Percentiles rank a stretch among this genome's conserved stretches.
phyloP scores from a whole-genome alignment of 257 asterid species.

The Agastache rugosa region DNA sequence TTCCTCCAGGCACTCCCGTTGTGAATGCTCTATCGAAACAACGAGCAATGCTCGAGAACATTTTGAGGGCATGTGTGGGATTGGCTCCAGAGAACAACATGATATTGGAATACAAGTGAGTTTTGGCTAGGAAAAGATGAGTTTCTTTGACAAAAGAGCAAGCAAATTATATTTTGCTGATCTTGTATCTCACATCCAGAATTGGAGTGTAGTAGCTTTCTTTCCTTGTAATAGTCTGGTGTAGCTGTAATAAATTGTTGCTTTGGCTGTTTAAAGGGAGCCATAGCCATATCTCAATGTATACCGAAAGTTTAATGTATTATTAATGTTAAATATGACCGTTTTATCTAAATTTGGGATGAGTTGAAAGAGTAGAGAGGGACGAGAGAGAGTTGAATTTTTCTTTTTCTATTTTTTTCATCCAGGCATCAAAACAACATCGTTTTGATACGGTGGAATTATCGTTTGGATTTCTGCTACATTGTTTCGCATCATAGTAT shows the following conservation, averaged over 20 bases:
- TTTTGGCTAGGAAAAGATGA: too few species aligned
- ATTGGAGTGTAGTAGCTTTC: not conserved
- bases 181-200: not conserved
- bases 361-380: too few species aligned
- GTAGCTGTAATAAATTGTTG: not conserved
- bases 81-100: slow-evolving; percentile 99
- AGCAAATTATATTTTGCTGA: slow-evolving; percentile 16
- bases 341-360: too few species aligned
- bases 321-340: too few species aligned
- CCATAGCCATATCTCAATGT: not conserved
- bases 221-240: not conserved
- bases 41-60: slow-evolving; percentile 96
- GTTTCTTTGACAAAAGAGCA: too few species aligned
- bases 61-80: slow-evolving; percentile 95
- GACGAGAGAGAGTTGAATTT: too few species aligned
- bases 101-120: slow-evolving; percentile 95
- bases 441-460: too few species aligned
- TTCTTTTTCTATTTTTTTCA: too few species aligned
- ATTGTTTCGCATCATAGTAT: too few species aligned
- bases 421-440: too few species aligned
- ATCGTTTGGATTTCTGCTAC: too few species aligned
- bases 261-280: not conserved
- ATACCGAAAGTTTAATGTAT: not conserved
- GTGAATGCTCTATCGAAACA: slow-evolving; percentile 97
- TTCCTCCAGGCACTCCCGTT: slow-evolving; percentile 98